Conservation (phyloP, 805 yeast genomes). For the Yamadazyma paraphyllophila region DNA sequence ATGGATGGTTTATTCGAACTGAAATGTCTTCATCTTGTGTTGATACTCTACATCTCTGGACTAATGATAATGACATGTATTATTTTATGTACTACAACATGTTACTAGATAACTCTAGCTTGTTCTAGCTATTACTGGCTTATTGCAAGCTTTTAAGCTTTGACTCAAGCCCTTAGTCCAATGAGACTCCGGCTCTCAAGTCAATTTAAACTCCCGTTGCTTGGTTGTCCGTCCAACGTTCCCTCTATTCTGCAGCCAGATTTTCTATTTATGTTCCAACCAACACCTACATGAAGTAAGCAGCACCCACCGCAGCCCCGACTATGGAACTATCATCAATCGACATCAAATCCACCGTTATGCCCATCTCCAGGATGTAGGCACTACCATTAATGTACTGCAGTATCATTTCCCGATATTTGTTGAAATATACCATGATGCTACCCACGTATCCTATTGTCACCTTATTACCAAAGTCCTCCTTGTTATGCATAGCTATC, state of each 20-base stretch:
- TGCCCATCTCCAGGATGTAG: slow-evolving; percentile 23
- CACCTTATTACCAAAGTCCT: slow-evolving; percentile 20
- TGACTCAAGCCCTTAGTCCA: too few relatives aligned
- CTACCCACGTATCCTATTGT: slow-evolving; percentile 53
- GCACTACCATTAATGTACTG: slow-evolving; percentile 23
- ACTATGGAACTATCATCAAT: slow-evolving; percentile 48
- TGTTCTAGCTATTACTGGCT: too few relatives aligned
- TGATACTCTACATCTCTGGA: too few relatives aligned
- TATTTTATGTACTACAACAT: too few relatives aligned
- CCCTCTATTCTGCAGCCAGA: not conserved
- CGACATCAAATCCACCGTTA: slow-evolving; percentile 35
- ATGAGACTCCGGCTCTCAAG: too few relatives aligned
- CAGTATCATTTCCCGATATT: slow-evolving; percentile 33
- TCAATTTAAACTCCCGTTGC: too few relatives aligned
- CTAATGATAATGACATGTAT: too few relatives aligned
- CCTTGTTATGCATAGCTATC: slow-evolving; percentile 21
- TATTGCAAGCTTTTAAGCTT: too few relatives aligned
- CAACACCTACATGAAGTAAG: slow-evolving; percentile 18
- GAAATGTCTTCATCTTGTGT: too few relatives aligned
- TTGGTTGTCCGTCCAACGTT: not conserved
- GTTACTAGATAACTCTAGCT: too few relatives aligned
- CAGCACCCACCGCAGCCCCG: slow-evolving; percentile 58
- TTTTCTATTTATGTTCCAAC: slow-evolving; percentile 3
- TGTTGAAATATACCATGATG: slow-evolving; percentile 43
- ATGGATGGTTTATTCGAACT: too few relatives aligned